Evolutionary conservation across 352 stramenopile species (phyloP).

Genomic region (Phytophthora citricola): DNA sequence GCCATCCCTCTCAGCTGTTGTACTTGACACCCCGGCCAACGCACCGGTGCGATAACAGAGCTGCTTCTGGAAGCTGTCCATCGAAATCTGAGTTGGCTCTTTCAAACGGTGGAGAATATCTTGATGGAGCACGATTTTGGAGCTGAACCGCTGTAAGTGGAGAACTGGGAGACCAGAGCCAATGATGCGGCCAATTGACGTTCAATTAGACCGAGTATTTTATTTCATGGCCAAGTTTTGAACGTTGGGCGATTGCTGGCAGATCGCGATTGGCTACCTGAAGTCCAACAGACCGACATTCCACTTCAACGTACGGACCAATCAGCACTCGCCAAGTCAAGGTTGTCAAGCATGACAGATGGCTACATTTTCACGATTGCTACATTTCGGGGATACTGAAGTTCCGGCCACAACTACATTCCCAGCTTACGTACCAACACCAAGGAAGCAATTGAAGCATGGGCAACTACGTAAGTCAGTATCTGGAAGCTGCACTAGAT

Average conservation of each 20-base stretch:
- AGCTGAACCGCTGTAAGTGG: not conserved
- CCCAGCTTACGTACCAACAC: not conserved
- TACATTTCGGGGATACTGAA: constrained; percentile 15
- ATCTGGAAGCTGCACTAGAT: constrained; percentile 39
- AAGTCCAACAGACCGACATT: not conserved
- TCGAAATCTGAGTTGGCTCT: constrained; percentile 53
- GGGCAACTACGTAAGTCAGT: constrained; percentile 43
- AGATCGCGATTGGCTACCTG: not conserved
- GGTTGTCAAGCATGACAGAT: constrained; percentile 29
- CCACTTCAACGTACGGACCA: constrained; percentile 16
- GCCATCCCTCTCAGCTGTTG: constrained; percentile 37
- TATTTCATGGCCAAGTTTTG: not conserved
- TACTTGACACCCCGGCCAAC: constrained; percentile 24
- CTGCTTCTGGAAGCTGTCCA: constrained; percentile 53
- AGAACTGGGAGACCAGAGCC: not conserved
- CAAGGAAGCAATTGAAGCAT: constrained; percentile 19
- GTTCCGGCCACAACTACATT: constrained; percentile 20
- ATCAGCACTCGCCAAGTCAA: constrained; percentile 33
- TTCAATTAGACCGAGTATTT: too few relatives aligned
- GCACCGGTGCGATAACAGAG: constrained; percentile 50
- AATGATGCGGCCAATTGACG: not conserved
- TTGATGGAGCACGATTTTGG: constrained; percentile 48
- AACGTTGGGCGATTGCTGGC: not conserved
- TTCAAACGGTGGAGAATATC: constrained; percentile 65
- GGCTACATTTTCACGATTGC: constrained; percentile 6